phyloP scores from a whole-genome alignment of 306 rosid genomes.

The Vicia sativa region DNA sequence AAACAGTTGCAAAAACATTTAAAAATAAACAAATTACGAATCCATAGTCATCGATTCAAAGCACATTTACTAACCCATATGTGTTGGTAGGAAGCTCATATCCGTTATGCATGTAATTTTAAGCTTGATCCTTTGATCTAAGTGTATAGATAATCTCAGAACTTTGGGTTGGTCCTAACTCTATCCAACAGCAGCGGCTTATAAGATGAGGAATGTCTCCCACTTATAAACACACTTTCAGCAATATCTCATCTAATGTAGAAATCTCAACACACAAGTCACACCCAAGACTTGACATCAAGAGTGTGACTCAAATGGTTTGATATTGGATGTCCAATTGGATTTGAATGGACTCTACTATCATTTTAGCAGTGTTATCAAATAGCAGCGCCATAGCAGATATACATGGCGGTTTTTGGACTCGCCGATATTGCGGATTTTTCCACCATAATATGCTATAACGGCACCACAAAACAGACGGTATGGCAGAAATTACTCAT shows the following conservation, averaged over 20 bases:
- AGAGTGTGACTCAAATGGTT: background rate
- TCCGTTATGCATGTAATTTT: background rate
- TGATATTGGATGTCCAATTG: background rate
- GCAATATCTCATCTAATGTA: background rate
- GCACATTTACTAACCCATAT: background rate
- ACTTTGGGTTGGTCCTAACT: background rate
- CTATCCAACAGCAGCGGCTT: background rate
- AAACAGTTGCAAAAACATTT: background rate
- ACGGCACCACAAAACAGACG: no score
- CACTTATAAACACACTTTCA: background rate
- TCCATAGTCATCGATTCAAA: conserved; percentile 3
- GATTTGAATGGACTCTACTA: background rate
- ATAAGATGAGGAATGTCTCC: background rate
- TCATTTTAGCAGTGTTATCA: no score
- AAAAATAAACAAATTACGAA: background rate
- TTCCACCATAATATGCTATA: no score
- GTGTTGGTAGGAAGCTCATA: background rate
- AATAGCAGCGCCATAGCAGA: no score
- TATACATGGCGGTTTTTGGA: no score
- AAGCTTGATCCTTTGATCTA: background rate
- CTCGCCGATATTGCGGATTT: no score
- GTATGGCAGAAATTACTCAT: no score
- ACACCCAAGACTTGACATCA: background rate
- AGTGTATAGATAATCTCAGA: background rate
- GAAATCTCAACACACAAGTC: background rate